phyloP scores from a whole-genome alignment of 2,329 filamentous ascomycete species.

The Ramichloridium luteum region DNA sequence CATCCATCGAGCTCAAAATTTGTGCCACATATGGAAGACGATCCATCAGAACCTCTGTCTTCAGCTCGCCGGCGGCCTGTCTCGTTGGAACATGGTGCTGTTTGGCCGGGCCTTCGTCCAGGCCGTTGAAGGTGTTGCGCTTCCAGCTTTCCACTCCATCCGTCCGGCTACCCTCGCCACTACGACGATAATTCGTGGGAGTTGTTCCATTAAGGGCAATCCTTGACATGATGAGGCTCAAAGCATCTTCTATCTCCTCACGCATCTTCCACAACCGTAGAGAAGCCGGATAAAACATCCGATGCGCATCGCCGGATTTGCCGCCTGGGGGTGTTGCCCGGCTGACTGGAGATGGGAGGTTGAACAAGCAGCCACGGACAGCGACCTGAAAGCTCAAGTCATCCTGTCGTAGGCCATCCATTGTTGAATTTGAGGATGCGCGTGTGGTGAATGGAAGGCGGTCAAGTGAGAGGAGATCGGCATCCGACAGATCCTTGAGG shows the following conservation, averaged over 20 bases:
- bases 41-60: slow-evolving; percentile 67
- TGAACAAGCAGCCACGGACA: slow-evolving; percentile 74
- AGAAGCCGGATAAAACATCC: slow-evolving; percentile 85
- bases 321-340: slow-evolving; percentile 31
- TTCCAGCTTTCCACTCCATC: slow-evolving; percentile 18
- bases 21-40: slow-evolving; percentile 73
- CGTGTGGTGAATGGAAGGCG: slow-evolving; percentile 50
- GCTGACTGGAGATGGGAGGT: slow-evolving; percentile 75
- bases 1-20: slow-evolving; percentile 36
- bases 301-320: slow-evolving; percentile 48
- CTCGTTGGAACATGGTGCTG: not conserved
- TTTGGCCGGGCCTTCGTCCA: not conserved
- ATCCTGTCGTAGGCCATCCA: slow-evolving; percentile 72
- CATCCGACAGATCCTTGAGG: slow-evolving; percentile 74
- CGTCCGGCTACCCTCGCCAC: no score
- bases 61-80: slow-evolving; percentile 34
- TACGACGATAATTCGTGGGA: no score
- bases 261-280: slow-evolving; percentile 71
- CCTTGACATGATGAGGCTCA: no score
- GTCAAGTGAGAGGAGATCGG: slow-evolving; percentile 70
- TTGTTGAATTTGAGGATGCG: slow-evolving; percentile 39
- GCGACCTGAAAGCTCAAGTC: slow-evolving; percentile 90
- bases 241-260: slow-evolving; percentile 67
- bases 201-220: no score
- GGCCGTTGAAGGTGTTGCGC: slow-evolving; percentile 6